These are phyloP conservation scores for Aspergillus sp. DNA, from an alignment of 2,329 filamentous ascomycete genomes.

Conservation along the genomic window DNA sequence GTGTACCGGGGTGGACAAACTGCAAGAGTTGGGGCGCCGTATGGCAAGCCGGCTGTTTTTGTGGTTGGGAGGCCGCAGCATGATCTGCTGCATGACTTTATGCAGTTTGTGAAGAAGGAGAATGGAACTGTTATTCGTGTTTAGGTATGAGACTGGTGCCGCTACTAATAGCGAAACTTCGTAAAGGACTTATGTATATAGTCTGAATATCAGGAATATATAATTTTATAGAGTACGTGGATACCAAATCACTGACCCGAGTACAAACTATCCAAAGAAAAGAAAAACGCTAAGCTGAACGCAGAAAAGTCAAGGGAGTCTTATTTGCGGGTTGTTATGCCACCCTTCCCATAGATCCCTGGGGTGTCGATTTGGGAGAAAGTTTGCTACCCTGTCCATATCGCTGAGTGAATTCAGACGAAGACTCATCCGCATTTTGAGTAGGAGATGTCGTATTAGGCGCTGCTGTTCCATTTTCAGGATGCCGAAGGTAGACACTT, in stretches of 20 bases:
- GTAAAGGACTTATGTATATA: too few relatives aligned
- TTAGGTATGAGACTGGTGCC: neutral
- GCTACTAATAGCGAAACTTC: too few relatives aligned
- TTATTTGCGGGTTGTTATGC: too few relatives aligned
- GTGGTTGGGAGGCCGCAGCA: neutral
- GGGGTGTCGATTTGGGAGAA: conserved; percentile 1
- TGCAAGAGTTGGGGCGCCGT: neutral
- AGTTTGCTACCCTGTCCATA: conserved; percentile 25
- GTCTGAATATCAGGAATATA: too few relatives aligned
- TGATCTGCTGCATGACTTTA: neutral
- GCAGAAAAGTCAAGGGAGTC: too few relatives aligned
- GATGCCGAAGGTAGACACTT: conserved; percentile 19
- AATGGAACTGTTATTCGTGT: neutral
- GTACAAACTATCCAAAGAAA: too few relatives aligned
- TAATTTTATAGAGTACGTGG: too few relatives aligned
- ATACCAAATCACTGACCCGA: too few relatives aligned
- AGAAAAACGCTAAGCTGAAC: too few relatives aligned
- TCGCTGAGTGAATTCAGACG: conserved; percentile 25
- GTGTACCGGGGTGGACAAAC: neutral
- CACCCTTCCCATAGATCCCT: too few relatives aligned
- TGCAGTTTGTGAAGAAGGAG: neutral
- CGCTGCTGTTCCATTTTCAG: conserved; percentile 5
- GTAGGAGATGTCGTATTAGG: conserved; percentile 1
- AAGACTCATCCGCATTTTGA: neutral
- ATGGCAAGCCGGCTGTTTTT: neutral